Conservation (phyloP, 2,329 filamentous ascomycete genomes). For the Cryphonectria japonica region DNA sequence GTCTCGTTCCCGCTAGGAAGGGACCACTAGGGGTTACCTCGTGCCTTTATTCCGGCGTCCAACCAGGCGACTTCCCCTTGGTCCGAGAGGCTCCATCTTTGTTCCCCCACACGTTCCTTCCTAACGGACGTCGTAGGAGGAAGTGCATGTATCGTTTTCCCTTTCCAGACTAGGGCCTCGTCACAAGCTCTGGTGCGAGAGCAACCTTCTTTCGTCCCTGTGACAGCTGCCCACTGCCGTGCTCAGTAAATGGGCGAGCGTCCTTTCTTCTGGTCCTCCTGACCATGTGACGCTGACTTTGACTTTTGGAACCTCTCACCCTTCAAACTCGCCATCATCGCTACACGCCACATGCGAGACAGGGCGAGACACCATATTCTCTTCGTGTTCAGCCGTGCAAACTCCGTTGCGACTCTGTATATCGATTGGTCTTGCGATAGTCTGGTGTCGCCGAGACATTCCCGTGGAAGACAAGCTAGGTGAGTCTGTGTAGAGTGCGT, state of each 20-base stretch:
- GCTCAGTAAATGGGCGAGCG: not conserved
- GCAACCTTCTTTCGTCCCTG: not conserved
- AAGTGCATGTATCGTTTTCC: not conserved
- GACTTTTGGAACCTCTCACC: not conserved
- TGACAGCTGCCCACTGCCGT: conserved; percentile 1
- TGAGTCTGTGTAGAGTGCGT: not conserved
- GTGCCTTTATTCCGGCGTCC: conserved; percentile 28
- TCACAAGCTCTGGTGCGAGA: not conserved
- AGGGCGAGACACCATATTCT: not conserved
- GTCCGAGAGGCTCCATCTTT: conserved; percentile 14
- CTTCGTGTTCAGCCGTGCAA: not conserved
- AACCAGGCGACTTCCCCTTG: conserved; percentile 28
- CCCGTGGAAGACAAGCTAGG: not conserved
- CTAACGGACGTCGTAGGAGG: no score
- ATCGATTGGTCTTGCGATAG: not conserved
- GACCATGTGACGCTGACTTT: not conserved
- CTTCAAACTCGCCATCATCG: not conserved
- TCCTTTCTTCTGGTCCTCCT: not conserved
- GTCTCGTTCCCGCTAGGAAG: not conserved
- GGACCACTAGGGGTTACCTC: not conserved
- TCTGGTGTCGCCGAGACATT: not conserved
- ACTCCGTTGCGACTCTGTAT: not conserved
- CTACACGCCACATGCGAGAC: not conserved
- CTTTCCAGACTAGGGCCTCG: not conserved
- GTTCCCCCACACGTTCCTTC: not conserved